These are phyloP conservation scores for Sicyos baderoa DNA, from an alignment of 306 rosid species.

Conservation along the genomic window DNA sequence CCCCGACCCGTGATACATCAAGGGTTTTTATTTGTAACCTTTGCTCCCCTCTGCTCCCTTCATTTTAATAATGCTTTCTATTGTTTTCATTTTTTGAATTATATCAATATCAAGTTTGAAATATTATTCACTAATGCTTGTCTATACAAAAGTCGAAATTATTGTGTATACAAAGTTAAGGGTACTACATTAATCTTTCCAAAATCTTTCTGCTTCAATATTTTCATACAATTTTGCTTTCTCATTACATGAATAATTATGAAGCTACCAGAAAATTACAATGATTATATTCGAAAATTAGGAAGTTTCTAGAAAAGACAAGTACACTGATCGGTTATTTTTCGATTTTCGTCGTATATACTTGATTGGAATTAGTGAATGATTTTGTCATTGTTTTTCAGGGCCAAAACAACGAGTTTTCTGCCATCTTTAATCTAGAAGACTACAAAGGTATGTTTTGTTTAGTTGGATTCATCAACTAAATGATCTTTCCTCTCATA, in stretches of 20 bases:
- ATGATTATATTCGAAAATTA: not conserved
- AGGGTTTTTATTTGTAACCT: too few relatives aligned
- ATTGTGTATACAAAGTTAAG: not conserved
- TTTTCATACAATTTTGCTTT: not conserved
- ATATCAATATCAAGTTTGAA: not conserved
- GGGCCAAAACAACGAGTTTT: slow-evolving; percentile 82
- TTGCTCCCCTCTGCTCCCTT: not conserved
- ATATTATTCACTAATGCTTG: not conserved
- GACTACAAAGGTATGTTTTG: slow-evolving; percentile 70
- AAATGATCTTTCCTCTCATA: not conserved
- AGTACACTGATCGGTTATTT: not conserved
- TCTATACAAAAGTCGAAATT: not conserved
- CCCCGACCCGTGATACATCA: too few relatives aligned
- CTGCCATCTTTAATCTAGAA: slow-evolving; percentile 81
- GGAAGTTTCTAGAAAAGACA: not conserved
- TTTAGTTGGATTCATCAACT: not conserved
- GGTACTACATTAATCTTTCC: not conserved
- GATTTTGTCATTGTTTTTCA: slow-evolving; percentile 34
- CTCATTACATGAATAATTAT: not conserved
- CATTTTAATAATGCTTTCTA: not conserved
- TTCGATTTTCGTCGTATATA: not conserved
- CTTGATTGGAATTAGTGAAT: not conserved
- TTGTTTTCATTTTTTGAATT: not conserved
- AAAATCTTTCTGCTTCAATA: not conserved
- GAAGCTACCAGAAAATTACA: not conserved